A percentile compares a stretch with the other conserved stretches of the same genome.
Conservation (phyloP, 352 stramenopile species). For the Pseudoperonospora humuli region DNA sequence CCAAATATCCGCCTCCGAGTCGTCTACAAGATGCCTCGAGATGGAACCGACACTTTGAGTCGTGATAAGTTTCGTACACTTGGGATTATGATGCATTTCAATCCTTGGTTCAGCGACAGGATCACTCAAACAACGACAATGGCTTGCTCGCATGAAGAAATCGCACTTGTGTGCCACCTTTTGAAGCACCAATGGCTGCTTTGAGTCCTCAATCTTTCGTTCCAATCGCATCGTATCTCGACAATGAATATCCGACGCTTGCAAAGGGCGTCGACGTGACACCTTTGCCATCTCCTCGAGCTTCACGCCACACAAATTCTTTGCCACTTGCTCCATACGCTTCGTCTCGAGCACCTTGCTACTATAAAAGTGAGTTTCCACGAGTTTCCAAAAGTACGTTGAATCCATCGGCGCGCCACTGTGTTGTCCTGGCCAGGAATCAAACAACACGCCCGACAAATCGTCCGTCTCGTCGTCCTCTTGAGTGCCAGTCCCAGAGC, state of each 20-base stretch:
- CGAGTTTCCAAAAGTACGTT: conserved; percentile 69
- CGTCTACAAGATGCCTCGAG: conserved; percentile 5
- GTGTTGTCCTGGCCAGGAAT: conserved; percentile 66
- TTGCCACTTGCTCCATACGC: conserved; percentile 60
- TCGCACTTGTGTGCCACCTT: conserved; percentile 69
- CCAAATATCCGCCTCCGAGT: conserved; percentile 18
- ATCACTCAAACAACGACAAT: conserved; percentile 54
- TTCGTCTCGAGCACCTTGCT: conserved; percentile 57
- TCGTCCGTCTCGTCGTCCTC: conserved; percentile 30
- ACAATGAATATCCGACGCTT: conserved; percentile 47
- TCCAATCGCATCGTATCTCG: conserved; percentile 57
- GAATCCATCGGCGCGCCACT: conserved; percentile 65
- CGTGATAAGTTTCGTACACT: conserved; percentile 1
- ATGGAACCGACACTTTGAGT: not conserved
- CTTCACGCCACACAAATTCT: conserved; percentile 57
- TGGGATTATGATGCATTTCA: conserved; percentile 27
- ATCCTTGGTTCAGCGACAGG: conserved; percentile 37
- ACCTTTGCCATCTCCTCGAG: conserved; percentile 54
- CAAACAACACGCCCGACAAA: conserved; percentile 71
- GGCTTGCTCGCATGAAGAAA: conserved; percentile 68
- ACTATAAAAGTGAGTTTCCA: conserved; percentile 64
- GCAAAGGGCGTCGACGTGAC: conserved; percentile 16
- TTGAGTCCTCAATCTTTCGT: conserved; percentile 24
- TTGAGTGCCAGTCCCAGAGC: conserved; percentile 7
- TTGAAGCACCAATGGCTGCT: conserved; percentile 31